A percentile compares a stretch with the other conserved stretches of the same genome.
These are phyloP conservation scores for Kwoniella sp. DNA, from an alignment of 768 basidiomycete genomes.

Conservation along the genomic window DNA sequence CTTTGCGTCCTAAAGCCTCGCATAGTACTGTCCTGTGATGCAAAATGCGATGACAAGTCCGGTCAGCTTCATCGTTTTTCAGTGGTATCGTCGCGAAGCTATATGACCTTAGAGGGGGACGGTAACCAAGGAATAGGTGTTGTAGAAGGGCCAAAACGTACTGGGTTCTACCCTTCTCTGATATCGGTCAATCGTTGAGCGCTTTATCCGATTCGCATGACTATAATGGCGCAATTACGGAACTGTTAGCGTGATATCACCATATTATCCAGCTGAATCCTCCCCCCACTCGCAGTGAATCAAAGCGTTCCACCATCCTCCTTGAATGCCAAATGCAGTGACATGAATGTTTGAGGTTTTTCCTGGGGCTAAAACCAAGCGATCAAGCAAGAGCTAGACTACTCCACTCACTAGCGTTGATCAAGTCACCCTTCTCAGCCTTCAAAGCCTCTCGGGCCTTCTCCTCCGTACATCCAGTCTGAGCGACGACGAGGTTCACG, in stretches of 20 bases:
- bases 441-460: slow-evolving; percentile 89
- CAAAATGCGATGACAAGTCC: no score
- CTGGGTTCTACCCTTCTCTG: neutral
- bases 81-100: no score
- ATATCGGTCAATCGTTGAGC: neutral
- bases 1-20: no score
- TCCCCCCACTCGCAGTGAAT: no score
- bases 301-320: no score
- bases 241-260: neutral
- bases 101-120: no score
- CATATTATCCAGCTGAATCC: neutral
- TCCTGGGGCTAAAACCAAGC: no score
- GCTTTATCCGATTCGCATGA: slow-evolving; percentile 31
- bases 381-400: no score
- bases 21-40: no score
- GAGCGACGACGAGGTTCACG: slow-evolving; percentile 86
- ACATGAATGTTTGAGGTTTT: no score
- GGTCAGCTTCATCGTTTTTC: no score
- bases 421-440: slow-evolving; percentile 88
- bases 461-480: slow-evolving; percentile 85
- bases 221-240: neutral
- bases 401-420: slow-evolving; percentile 83
- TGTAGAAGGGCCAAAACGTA: neutral
- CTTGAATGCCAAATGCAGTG: no score
- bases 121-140: neutral